phyloP scores from a whole-genome alignment of 179 eudicot species.

The Nepenthes alata region DNA sequence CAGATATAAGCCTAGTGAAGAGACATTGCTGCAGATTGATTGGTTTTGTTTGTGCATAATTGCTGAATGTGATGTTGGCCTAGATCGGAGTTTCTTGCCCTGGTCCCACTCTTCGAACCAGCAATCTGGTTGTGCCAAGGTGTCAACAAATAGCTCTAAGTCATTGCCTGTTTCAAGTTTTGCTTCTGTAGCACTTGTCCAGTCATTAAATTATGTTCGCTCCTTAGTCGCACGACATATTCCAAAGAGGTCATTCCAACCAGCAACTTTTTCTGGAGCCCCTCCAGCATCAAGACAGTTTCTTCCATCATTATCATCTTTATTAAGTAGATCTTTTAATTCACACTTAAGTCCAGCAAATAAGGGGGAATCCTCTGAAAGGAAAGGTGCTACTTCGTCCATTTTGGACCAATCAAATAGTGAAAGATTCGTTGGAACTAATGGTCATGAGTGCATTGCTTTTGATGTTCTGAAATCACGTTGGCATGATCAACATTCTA shows the following conservation, averaged over 20 bases:
- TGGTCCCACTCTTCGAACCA: slow-evolving; percentile 51
- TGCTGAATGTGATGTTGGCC: slow-evolving; percentile 69
- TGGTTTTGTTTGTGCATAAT: slow-evolving; percentile 77
- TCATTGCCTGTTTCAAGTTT: slow-evolving; percentile 86
- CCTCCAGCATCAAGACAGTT: slow-evolving; percentile 69
- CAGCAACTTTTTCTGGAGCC: slow-evolving; percentile 87
- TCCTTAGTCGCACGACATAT: slow-evolving; percentile 83
- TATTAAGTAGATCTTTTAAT: slow-evolving; percentile 84
- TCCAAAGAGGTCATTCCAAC: slow-evolving; percentile 78
- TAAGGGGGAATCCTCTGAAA: slow-evolving; percentile 55
- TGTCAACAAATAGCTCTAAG: slow-evolving; percentile 27
- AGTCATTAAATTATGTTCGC: slow-evolving; percentile 89
- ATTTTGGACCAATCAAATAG: slow-evolving; percentile 49
- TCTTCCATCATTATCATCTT: slow-evolving; percentile 85
- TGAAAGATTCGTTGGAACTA: slow-evolving; percentile 49
- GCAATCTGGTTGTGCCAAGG: slow-evolving; percentile 37
- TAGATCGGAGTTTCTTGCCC: slow-evolving; percentile 50
- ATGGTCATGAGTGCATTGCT: slow-evolving; percentile 59
- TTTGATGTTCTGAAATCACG: slow-evolving; percentile 88
- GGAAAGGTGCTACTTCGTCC: slow-evolving; percentile 49
- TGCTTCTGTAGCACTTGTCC: slow-evolving; percentile 71
- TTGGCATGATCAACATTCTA: slow-evolving; percentile 62
- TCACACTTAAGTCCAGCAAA: slow-evolving; percentile 68
- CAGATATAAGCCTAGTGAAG: slow-evolving; percentile 97
- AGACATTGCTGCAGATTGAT: slow-evolving; percentile 77